Base-by-base conservation (phyloP, 2,329 filamentous ascomycete genomes). In the Chalara sp. region DNA sequence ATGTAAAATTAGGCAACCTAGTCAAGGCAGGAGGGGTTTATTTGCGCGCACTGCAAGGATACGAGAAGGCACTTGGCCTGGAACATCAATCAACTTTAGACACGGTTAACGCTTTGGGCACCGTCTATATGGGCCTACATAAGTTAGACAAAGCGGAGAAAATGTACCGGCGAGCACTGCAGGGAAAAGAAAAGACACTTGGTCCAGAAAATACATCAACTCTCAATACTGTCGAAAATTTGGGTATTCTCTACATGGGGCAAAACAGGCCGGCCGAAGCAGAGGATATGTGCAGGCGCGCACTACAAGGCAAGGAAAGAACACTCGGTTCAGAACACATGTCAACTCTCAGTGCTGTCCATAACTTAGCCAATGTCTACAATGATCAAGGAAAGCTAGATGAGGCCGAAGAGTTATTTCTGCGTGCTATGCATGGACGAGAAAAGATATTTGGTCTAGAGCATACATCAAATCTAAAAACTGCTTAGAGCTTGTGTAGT, bases 31-130 rank as follows among this genome's bases (percentile, higher is more conserved):
- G 43, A 21, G 21, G 32, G 35, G 47, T 43, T 32, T 44, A 11
- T 32, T 41, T 45, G 41, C 47, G 47, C 43, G 47, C 31, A 48
- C 42, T 47, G 54, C 11, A 70, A 69, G 54, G 41, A 43, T n/a
- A n/a, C n/a, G n/a, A n/a, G n/a, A n/a, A n/a, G n/a, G n/a, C n/a
- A n/a, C n/a, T n/a, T n/a, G n/a, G 52, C 1, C 44, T 39, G 13
- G 49, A 52, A 8, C 52, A 54, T 44, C 51, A 21, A 32, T 51
- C 49, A 13, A 53, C 48, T 3, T 49, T 53, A 2, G 44, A 51
- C 10, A 51, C 44, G 28, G 40, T 50, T n/a, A 44, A 50, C 32
- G 32, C 39, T 31, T 42, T 52, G 21, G 50, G 50, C n/a, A 40
- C 6, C 12, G 43, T 65, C 31, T 65, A 60, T 41, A 1, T 0